These are phyloP conservation scores for Diospyros kaki DNA, from an alignment of 148 eudicot genomes.

Conservation along the genomic window DNA sequence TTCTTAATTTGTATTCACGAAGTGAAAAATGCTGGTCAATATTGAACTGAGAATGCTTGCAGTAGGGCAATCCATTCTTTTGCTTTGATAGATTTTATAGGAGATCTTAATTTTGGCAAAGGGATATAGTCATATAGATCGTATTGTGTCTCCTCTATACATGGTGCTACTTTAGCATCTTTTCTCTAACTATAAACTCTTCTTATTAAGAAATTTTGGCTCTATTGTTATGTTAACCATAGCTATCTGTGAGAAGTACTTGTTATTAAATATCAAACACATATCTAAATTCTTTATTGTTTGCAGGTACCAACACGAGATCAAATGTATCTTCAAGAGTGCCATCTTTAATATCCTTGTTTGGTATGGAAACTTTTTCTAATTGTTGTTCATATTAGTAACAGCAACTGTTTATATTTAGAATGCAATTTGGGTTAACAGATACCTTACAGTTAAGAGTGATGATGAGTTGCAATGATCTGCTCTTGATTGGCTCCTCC, in stretches of 20 bases:
- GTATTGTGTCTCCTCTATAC: too few species aligned
- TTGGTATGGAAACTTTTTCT: conserved; percentile 33
- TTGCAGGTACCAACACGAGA: conserved; percentile 36
- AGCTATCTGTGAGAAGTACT: too few species aligned
- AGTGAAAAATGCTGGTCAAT: background rate
- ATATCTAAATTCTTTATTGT: too few species aligned
- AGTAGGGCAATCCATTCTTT: background rate
- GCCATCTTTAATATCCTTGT: conserved; percentile 51
- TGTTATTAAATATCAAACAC: too few species aligned
- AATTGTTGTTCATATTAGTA: background rate
- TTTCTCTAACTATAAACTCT: too few species aligned
- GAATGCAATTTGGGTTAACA: background rate
- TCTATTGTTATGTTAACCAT: too few species aligned
- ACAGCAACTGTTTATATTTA: background rate
- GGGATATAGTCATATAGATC: too few species aligned
- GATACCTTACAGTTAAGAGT: background rate
- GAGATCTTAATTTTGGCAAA: too few species aligned
- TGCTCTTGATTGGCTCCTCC: background rate
- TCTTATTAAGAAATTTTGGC: too few species aligned
- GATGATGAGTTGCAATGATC: background rate
- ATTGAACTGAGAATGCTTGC: background rate
- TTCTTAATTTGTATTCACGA: background rate
- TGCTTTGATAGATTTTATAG: too few species aligned
- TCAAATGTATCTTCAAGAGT: conserved; percentile 37
- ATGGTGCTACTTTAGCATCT: too few species aligned